Conservation (phyloP, 305 asterid species). For the Plantago rigida region DNA sequence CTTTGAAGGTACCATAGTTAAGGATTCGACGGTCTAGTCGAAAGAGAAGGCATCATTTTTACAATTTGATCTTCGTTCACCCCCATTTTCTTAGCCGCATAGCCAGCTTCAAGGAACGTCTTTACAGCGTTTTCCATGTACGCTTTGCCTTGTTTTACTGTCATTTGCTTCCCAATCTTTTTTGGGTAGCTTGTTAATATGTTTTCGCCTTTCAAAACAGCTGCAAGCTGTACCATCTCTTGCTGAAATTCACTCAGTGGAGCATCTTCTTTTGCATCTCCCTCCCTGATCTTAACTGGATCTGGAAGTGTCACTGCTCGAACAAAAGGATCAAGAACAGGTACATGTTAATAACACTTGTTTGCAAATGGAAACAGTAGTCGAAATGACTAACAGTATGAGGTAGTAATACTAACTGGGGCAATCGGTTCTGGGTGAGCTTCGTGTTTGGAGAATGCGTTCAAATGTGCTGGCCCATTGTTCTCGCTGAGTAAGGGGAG, state of each 20-base stretch:
- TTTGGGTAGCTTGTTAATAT: conserved; percentile 38
- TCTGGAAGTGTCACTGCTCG: conserved; percentile 46
- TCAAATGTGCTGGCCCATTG: too few species aligned
- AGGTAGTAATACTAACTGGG: too few species aligned
- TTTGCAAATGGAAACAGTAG: too few species aligned
- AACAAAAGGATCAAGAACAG: neutral
- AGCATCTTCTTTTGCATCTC: conserved; percentile 64
- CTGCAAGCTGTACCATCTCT: conserved; percentile 73
- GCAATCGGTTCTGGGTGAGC: too few species aligned
- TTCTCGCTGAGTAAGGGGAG: too few species aligned
- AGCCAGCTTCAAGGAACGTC: conserved; percentile 64
- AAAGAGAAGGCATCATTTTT: conserved; percentile 77
- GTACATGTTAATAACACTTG: too few species aligned
- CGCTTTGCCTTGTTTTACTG: conserved; percentile 52
- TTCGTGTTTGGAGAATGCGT: too few species aligned
- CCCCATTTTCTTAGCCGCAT: conserved; percentile 51
- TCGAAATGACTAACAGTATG: too few species aligned
- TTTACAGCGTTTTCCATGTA: conserved; percentile 61
- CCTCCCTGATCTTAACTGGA: conserved; percentile 54
- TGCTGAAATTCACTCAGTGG: conserved; percentile 67
- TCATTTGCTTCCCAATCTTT: conserved; percentile 57
- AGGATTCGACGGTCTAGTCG: neutral
- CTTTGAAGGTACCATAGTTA: too few species aligned
- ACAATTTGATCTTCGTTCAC: conserved; percentile 56
- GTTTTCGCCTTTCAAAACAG: conserved; percentile 72